Base-by-base conservation (phyloP, 345 rosid species). In the Bruguiera parviflora region DNA sequence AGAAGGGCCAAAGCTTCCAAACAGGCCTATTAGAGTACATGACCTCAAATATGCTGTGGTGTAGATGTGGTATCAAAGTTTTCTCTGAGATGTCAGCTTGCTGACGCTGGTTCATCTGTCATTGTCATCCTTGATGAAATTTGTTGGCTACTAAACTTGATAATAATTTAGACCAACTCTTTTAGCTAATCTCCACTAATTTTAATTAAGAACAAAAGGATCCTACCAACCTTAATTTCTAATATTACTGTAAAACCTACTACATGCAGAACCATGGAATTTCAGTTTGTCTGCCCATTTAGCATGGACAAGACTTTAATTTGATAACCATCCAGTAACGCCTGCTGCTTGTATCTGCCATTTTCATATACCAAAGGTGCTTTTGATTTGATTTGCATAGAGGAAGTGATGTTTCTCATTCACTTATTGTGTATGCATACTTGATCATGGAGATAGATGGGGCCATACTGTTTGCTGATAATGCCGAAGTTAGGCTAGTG, bases 71-170 rank as follows among this genome's bases (percentile, higher is more conserved):
- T 73, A 46, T 84, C 96, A 61, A 94, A 89, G 76, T 74, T 94
- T 66, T 72, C 79, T 79, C 75, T 91, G 74, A 87, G 95, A 76
- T 83, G 85, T 21, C 83, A 88, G 75, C 83, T 94, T 61, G 80
- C 72, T 70, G 91, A 73, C 59, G 87, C 89, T 1, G 91, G 91
- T 56, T 77, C 97, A 85, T 88, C 5, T 33, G 5, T 6, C 63
- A 83, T 91, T 68, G 89, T 96, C 22, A 88, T 88, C 95, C 98
- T 89, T 79, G 97, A 94, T 85, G 98, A 94, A 81, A 83, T 91
- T 72, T 95, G 96, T 56, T 94, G 97, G 98, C 77, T 89, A 63
- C 86, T 94, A 74, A 94, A 94, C 86, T 70, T 89, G 97, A 96
- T 94, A 89, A 67, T 63, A 18, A 13, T 74, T 68, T 53, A 29